Evolutionary conservation across 1,139 yeast genomes (phyloP).

Genomic region (Debaryomyces coudertii): DNA sequence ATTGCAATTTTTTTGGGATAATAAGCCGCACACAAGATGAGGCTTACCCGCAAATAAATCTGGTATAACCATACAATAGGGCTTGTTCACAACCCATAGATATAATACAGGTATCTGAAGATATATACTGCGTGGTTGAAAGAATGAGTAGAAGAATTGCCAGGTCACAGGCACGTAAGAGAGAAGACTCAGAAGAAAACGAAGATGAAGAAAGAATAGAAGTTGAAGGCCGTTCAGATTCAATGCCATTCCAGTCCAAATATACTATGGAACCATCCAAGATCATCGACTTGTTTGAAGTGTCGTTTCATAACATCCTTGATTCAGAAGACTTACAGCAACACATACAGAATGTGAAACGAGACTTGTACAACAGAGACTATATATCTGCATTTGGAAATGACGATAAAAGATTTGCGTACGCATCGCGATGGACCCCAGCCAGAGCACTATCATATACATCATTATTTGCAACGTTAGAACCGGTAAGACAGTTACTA

Average conservation of each 20-base stretch:
- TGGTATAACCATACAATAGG: slow-evolving; percentile 3
- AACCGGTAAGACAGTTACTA: slow-evolving; percentile 43
- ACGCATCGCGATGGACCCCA: slow-evolving; percentile 85
- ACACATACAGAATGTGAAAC: slow-evolving; percentile 69
- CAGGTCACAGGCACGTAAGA: slow-evolving; percentile 20
- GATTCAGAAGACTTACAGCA: slow-evolving; percentile 44
- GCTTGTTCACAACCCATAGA: slow-evolving; percentile 2
- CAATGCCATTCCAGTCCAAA: slow-evolving; percentile 37
- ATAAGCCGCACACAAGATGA: slow-evolving; percentile 12
- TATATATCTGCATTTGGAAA: slow-evolving; percentile 68
- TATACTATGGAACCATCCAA: slow-evolving; percentile 37
- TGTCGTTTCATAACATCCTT: slow-evolving; percentile 49
- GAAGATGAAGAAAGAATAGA: slow-evolving; percentile 10
- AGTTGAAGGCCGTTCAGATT: slow-evolving; percentile 21
- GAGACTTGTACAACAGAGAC: slow-evolving; percentile 68
- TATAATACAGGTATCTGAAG: neutral
- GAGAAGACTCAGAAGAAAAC: slow-evolving; percentile 7
- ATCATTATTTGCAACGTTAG: slow-evolving; percentile 59
- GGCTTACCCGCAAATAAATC: slow-evolving; percentile 22
- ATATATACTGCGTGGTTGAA: neutral
- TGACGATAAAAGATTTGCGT: slow-evolving; percentile 70
- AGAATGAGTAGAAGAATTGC: slow-evolving; percentile 28
- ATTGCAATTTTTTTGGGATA: neutral
- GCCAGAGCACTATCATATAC: slow-evolving; percentile 76
- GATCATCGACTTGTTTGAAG: slow-evolving; percentile 52